A percentile compares a stretch with the other conserved stretches of the same genome.
Evolutionary conservation across 2,329 filamentous ascomycete species (phyloP).

Genomic region (Talaromyces pinophilus): DNA sequence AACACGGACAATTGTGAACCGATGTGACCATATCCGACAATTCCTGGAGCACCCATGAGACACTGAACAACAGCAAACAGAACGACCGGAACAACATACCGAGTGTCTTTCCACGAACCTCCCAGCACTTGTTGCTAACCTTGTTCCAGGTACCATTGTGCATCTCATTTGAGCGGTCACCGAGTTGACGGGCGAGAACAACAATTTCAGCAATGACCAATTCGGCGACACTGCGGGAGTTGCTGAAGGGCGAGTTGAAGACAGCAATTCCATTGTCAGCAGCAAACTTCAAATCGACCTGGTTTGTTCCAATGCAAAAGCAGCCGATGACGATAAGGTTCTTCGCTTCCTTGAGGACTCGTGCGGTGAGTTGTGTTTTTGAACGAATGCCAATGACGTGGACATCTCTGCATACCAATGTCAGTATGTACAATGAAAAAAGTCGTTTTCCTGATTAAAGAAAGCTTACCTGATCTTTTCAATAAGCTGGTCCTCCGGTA

Average conservation of each 20-base stretch:
- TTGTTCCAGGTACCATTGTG: conserved; percentile 97
- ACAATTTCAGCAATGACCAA: conserved; percentile 95
- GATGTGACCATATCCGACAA: conserved; percentile 96
- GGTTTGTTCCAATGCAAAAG: conserved; percentile 95
- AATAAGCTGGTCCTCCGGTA: conserved; percentile 91
- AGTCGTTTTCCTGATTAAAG: neutral
- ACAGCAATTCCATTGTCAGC: conserved; percentile 74
- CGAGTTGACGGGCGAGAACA: conserved; percentile 82
- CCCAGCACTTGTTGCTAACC: conserved; percentile 95
- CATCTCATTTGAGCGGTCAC: conserved; percentile 91
- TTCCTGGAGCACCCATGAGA: conserved; percentile 55
- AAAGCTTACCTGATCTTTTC: conserved; percentile 81
- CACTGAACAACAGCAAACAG: conserved; percentile 1
- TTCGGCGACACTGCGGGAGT: conserved; percentile 95
- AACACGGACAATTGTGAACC: conserved; percentile 93
- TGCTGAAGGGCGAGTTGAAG: conserved; percentile 98
- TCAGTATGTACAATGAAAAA: conserved; percentile 20
- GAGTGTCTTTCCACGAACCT: conserved; percentile 94
- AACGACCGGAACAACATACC: conserved; percentile 52
- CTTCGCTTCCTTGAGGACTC: conserved; percentile 83
- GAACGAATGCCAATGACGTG: conserved; percentile 98
- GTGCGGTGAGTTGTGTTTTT: conserved; percentile 89
- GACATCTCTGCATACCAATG: conserved; percentile 65
- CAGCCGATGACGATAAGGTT: conserved; percentile 95
- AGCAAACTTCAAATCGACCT: conserved; percentile 48